phyloP scores from a whole-genome alignment of 306 rosid genomes.

The Lablab purpureus region DNA sequence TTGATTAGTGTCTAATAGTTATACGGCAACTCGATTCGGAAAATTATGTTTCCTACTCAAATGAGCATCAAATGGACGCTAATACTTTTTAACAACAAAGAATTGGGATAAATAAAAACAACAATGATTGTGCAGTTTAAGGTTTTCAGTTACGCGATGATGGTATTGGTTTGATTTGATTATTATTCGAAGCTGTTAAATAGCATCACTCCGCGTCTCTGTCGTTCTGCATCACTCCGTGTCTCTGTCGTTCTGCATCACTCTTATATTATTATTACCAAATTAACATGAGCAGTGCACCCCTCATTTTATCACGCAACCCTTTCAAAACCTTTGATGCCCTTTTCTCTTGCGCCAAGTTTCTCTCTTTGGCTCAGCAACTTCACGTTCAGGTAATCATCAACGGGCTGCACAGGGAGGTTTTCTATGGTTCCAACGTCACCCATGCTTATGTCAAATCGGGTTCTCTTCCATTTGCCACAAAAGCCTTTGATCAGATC shows the following conservation, averaged over 20 bases:
- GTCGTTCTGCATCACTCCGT: not conserved
- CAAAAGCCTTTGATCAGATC: constrained; percentile 31
- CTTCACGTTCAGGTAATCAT: constrained; percentile 27
- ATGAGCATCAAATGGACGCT: not conserved
- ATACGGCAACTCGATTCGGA: not conserved
- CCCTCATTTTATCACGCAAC: not conserved
- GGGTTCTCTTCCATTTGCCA: constrained; percentile 42
- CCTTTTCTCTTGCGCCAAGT: not conserved
- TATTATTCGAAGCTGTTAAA: not conserved
- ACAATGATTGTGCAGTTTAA: not conserved
- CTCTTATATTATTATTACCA: not conserved
- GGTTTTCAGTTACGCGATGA: not conserved
- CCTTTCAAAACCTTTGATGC: not conserved
- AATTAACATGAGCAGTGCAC: not conserved
- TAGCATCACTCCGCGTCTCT: not conserved
- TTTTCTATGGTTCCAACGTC: constrained; percentile 37
- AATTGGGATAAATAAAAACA: not conserved
- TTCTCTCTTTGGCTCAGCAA: constrained; percentile 32
- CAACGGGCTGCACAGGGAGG: constrained; percentile 20
- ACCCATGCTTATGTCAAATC: constrained; percentile 24
- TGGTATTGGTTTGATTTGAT: not conserved
- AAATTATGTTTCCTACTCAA: not conserved
- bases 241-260: not conserved
- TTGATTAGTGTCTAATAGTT: not conserved
- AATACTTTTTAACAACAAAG: not conserved